Conservation (phyloP, 2,329 filamentous ascomycete genomes). For the Akanthomyces dipterigenus region DNA sequence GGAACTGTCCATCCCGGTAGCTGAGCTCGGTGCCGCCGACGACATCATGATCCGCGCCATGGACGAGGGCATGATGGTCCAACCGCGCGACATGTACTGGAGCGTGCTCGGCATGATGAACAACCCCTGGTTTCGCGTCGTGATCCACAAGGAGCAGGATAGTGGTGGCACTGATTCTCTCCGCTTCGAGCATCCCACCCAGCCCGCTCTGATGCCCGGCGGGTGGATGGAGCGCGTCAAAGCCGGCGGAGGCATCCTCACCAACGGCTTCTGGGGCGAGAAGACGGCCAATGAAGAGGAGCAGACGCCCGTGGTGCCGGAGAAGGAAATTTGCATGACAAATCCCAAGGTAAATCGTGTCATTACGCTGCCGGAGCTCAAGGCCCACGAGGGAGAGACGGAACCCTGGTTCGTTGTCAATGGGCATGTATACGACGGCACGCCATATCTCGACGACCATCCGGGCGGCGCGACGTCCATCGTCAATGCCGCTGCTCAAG, state of each 20-base stretch:
- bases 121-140: slow-evolving; percentile 85
- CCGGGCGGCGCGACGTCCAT: slow-evolving; percentile 85
- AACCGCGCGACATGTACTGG: slow-evolving; percentile 95
- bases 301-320: slow-evolving; percentile 33
- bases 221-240: slow-evolving; percentile 95
- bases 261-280: slow-evolving; percentile 82
- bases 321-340: slow-evolving; percentile 69
- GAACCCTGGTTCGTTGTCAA: slow-evolving; percentile 84
- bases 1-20: slow-evolving; percentile 61
- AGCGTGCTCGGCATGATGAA: slow-evolving; percentile 97
- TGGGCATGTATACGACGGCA: slow-evolving; percentile 84
- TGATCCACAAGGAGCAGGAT: slow-evolving; percentile 62
- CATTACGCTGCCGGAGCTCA: slow-evolving; percentile 67
- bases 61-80: slow-evolving; percentile 82
- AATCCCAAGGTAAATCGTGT: slow-evolving; percentile 55
- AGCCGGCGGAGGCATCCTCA: slow-evolving; percentile 69
- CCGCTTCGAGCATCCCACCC: slow-evolving; percentile 82
- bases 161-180: too few relatives aligned
- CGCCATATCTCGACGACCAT: slow-evolving; percentile 70
- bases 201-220: slow-evolving; percentile 66
- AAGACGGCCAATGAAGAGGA: slow-evolving; percentile 44
- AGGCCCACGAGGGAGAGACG: slow-evolving; percentile 55
- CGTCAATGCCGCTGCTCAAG: slow-evolving; percentile 70
- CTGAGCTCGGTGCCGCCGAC: slow-evolving; percentile 54
- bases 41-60: slow-evolving; percentile 80